phyloP scores from a whole-genome alignment of 208 protist genomes.

The Leishmania braziliensis region DNA sequence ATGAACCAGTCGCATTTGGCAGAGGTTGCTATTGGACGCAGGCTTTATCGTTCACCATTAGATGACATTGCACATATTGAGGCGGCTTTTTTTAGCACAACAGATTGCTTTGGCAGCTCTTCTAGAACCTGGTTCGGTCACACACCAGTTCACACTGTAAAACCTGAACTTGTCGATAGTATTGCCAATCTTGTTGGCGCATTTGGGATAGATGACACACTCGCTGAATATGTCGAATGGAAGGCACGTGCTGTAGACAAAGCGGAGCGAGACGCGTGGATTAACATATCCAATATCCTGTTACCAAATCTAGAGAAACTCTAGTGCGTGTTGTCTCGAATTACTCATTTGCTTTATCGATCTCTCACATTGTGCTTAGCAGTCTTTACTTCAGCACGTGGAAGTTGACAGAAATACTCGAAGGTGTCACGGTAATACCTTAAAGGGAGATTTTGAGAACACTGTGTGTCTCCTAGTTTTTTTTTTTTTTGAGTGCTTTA shows the following conservation, averaged over 20 bases:
- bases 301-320: background rate
- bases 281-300: background rate
- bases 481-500: background rate
- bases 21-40: conserved; percentile 27
- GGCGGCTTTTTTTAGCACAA: conserved; percentile 29
- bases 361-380: background rate
- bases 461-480: background rate
- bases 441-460: background rate
- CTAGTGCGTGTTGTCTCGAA: background rate
- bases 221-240: conserved; percentile 55
- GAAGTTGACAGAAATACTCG: background rate
- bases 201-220: conserved; percentile 58
- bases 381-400: background rate
- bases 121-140: conserved; percentile 45
- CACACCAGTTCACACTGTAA: conserved; percentile 65
- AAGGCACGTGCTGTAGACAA: conserved; percentile 24
- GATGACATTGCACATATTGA: conserved; percentile 13
- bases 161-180: conserved; percentile 36
- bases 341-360: background rate
- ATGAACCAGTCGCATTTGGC: conserved; percentile 47
- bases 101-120: conserved; percentile 15
- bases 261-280: conserved; percentile 31
- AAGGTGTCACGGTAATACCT: background rate
- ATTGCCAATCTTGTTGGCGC: conserved; percentile 32
- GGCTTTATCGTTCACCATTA: conserved; percentile 10